Conservation (phyloP, 2,329 filamentous ascomycete species). For the Calonectria multiphialidica region DNA sequence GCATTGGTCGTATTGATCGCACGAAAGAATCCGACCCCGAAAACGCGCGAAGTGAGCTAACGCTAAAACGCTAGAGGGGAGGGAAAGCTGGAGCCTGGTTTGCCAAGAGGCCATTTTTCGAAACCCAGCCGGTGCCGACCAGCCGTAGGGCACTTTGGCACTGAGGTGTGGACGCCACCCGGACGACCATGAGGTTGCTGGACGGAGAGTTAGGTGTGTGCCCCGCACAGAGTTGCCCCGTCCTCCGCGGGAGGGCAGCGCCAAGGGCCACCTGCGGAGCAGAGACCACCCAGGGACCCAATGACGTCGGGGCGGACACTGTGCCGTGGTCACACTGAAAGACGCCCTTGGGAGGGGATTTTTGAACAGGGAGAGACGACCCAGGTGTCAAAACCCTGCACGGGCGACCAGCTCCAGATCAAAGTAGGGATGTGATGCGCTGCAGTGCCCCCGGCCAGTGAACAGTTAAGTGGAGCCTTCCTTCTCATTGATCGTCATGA, state of each 20-base stretch:
- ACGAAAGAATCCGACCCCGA: not conserved
- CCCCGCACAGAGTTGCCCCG: not conserved
- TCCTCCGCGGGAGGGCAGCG: not conserved
- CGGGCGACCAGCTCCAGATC: no score
- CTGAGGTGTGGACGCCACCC: slow-evolving; percentile 3
- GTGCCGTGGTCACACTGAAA: not conserved
- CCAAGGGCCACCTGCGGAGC: no score
- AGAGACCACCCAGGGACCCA: not conserved
- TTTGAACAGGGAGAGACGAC: not conserved
- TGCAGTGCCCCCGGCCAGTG: not conserved
- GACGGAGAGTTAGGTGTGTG: not conserved
- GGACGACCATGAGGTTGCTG: no score
- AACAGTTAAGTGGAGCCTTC: not conserved
- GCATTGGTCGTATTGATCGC: slow-evolving; percentile 18
- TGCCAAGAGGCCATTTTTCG: not conserved
- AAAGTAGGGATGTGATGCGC: not conserved
- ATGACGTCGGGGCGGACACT: not conserved
- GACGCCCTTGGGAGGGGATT: not conserved
- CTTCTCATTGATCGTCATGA: not conserved
- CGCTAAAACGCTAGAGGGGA: not conserved
- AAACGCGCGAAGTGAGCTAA: not conserved
- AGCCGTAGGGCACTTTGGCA: not conserved
- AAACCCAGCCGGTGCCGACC: not conserved
- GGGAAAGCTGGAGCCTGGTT: not conserved
- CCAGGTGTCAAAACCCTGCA: not conserved